Evolutionary conservation across 352 stramenopile genomes (phyloP), one percentile per base, ranked within the genome.

Genomic region (Globisporangium splendens): DNA sequence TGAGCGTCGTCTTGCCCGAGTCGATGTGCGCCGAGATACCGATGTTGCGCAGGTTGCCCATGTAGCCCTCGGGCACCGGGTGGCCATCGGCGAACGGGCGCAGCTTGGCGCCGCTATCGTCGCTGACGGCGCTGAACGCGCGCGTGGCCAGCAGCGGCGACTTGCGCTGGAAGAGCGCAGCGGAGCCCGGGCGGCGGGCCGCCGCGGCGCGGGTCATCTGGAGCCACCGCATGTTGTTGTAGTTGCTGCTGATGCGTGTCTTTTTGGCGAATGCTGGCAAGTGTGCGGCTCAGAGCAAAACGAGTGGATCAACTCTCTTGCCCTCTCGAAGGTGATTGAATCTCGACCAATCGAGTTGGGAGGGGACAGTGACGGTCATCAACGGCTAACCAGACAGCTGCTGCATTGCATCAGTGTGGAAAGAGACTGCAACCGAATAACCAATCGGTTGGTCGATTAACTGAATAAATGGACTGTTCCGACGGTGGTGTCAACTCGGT

Each of bases 1-100:
- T 99, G 28, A 99, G 78, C 41, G 98, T 99, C 21, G 98, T 99
- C 75, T 99, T 99, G 59, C 98, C 98, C 50, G 90, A 98, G 76
- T 98, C 95, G 66, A 98, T 98, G 72, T 98, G 94, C n/a, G 95
- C 95, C 33, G 89, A 97, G 65, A 98, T 98, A 51, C 93, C 93
- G 62, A 98, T 98, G 78, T 98, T 98, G 60, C 88, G 83, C 69
- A 93, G 61, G 63, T 93, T 91, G 64, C 35, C 62, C 83, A 93
- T 93, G 81, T 88, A 93, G 52, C 80, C 81, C 51, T 79, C 68
- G 20, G 84, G 84, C 51, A 83, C 75, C 2, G 63, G 21, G 46
- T 76, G 61, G 31, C 69, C 63, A 33, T 62, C 62, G 6, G 70
- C 73, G 62, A 90, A 79, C 11, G 79, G 67, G 20, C 73, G 75